These are phyloP conservation scores for Scheffersomyces lignicola DNA, from an alignment of 1,139 yeast genomes.

Conservation along the genomic window DNA sequence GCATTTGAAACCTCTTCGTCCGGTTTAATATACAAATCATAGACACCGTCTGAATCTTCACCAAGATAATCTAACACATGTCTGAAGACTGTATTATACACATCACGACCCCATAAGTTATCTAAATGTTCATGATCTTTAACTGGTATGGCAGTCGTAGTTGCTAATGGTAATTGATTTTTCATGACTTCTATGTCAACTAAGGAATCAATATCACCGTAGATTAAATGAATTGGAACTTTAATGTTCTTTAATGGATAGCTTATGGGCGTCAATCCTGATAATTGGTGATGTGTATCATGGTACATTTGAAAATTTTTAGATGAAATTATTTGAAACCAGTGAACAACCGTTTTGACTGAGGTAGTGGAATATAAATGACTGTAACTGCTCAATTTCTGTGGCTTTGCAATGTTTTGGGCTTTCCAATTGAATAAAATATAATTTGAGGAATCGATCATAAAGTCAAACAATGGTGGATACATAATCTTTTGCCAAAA, in stretches of 20 bases:
- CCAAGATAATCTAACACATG: slow-evolving; percentile 49
- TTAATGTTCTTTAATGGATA: slow-evolving; percentile 57
- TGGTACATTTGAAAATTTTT: slow-evolving; percentile 86
- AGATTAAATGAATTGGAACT: slow-evolving; percentile 71
- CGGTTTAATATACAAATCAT: slow-evolving; percentile 8
- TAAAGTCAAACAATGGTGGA: slow-evolving; percentile 74
- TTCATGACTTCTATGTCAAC: slow-evolving; percentile 81
- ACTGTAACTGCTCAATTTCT: slow-evolving; percentile 74
- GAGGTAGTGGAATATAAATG: slow-evolving; percentile 89
- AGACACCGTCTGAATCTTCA: slow-evolving; percentile 16
- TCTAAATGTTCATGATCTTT: slow-evolving; percentile 82
- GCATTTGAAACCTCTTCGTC: slow-evolving; percentile 12
- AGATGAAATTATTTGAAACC: slow-evolving; percentile 91
- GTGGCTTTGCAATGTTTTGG: slow-evolving; percentile 63
- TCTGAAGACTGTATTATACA: slow-evolving; percentile 42
- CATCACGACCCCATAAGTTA: slow-evolving; percentile 81
- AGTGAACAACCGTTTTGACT: slow-evolving; percentile 89
- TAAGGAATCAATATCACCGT: slow-evolving; percentile 78
- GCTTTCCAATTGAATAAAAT: slow-evolving; percentile 80
- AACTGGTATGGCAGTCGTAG: slow-evolving; percentile 47
- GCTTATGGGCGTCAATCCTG: slow-evolving; percentile 40
- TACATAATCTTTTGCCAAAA: slow-evolving; percentile 84
- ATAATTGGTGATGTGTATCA: slow-evolving; percentile 43
- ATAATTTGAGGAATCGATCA: slow-evolving; percentile 69
- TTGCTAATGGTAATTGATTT: slow-evolving; percentile 44